These are phyloP conservation scores for Claviceps quebecensis DNA, from an alignment of 2,329 filamentous ascomycete species.

Conservation along the genomic window DNA sequence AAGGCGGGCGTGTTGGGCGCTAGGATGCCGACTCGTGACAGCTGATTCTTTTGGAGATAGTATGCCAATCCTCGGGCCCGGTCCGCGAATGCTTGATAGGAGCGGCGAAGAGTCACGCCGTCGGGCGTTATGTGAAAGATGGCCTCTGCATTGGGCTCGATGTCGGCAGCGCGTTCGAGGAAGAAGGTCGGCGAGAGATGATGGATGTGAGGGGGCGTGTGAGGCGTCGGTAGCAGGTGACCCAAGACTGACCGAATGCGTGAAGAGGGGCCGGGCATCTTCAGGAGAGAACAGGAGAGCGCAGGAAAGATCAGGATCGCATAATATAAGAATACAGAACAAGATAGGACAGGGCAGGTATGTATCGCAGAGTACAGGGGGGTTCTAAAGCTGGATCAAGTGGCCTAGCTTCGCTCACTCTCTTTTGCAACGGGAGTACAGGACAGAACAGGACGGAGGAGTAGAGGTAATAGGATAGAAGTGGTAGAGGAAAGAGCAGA, in stretches of 20 bases:
- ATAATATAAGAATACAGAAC: neutral
- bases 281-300: neutral
- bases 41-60: slow-evolving; percentile 61
- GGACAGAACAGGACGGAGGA: no score
- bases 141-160: slow-evolving; percentile 75
- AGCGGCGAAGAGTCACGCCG: slow-evolving; percentile 56
- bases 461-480: no score
- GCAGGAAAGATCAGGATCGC: neutral
- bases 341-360: no score
- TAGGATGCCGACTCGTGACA: slow-evolving; percentile 69
- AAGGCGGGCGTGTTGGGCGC: slow-evolving; percentile 91
- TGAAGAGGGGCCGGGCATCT: slow-evolving; percentile 51
- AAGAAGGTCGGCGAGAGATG: slow-evolving; percentile 80
- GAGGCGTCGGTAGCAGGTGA: slow-evolving; percentile 29
- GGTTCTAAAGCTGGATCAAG: no score
- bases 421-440: no score
- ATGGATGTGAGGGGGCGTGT: slow-evolving; percentile 49
- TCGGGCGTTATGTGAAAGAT: slow-evolving; percentile 78
- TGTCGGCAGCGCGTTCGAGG: slow-evolving; percentile 68
- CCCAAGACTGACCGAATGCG: slow-evolving; percentile 45
- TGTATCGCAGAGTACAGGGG: no score
- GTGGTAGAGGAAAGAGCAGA: no score
- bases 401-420: no score
- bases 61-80: slow-evolving; percentile 80
- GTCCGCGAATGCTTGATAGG: slow-evolving; percentile 71